Conservation (phyloP, 2,329 filamentous ascomycete genomes). For the Xylaria sp. region DNA sequence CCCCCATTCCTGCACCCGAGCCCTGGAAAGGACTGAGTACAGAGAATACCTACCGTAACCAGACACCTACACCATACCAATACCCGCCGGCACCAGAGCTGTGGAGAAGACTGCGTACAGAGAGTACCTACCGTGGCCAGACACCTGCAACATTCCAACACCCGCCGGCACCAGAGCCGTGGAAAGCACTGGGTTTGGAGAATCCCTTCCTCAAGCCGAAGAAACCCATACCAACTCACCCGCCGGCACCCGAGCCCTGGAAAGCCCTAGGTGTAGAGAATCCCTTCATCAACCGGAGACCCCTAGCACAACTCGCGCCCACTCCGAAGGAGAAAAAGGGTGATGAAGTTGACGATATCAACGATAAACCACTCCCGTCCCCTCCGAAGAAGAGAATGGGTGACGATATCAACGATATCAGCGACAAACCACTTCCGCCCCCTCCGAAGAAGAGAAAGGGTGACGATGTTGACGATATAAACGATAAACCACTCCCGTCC, state of each 20-base stretch:
- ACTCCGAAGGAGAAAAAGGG: too few relatives aligned
- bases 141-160: too few relatives aligned
- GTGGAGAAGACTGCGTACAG: not conserved
- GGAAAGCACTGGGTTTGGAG: conserved; percentile 7
- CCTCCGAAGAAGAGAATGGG: too few relatives aligned
- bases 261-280: conserved; percentile 3
- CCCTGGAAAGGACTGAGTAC: conserved; percentile 15
- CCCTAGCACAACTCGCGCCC: too few relatives aligned
- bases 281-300: not conserved
- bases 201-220: not conserved
- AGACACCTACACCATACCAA: too few relatives aligned
- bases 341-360: too few relatives aligned
- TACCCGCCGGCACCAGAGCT: too few relatives aligned
- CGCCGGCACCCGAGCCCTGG: conserved; percentile 21
- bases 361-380: too few relatives aligned
- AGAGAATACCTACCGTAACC: not conserved
- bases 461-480: not conserved
- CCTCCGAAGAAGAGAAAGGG: not conserved
- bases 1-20: conserved; percentile 19
- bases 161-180: conserved; percentile 19
- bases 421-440: too few relatives aligned
- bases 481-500: not conserved
- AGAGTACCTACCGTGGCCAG: not conserved
- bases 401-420: too few relatives aligned
- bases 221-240: conserved; percentile 2